Evolutionary conservation across 2,329 filamentous ascomycete genomes (phyloP), one percentile per base, ranked within the genome.

Genomic region (Anthostomella pinea): DNA sequence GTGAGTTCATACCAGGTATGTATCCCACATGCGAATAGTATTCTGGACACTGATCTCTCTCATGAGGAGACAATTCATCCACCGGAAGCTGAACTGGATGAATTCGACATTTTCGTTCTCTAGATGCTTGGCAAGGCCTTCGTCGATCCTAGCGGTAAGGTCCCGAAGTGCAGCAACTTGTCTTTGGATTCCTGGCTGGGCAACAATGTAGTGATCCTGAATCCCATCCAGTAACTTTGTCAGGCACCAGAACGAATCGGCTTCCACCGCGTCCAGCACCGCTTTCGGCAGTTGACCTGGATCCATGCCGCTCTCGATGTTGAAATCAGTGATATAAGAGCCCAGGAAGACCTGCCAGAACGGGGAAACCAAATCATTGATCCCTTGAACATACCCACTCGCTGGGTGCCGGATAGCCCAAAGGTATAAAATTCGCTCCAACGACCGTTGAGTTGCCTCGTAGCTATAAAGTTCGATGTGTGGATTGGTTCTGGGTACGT

Each of bases 1-100:
- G 19, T 38, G 30, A 10, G 5, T 33, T 66, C 81, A 60, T 70
- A 96, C 91, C 69, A 98, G 78, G 67, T 98, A 98, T 17, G 93
- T 98, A 64, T 98, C 93, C 93, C 93, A 98, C 93, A 98, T 98
- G 52, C 93, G 77, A 47, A 98, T 95, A 1, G 89, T 96, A 60
- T 96, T 97, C 62, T 83, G 87, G 39, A 98, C 91, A 59, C 86
- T 95, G 48, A 98, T 86, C 67, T 98, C 93, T 46, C 93, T 79
- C 93, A 98, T 98, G 48, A 98, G 72, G 34, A 98, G 77, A 63
- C 93, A 98, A 57, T 98, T 98, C 93, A 98, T 98, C 93, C 93
- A 98, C 38, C 93, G 78, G 62, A 98, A 98, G 64, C 89, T 96
- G 66, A 98, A 98, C 59, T 98, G 93, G 56, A 98, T 98, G 58